Evolutionary conservation across 345 rosid species (phyloP), one percentile per base, ranked within the genome.

Genomic region (Noccaea caerulescens): DNA sequence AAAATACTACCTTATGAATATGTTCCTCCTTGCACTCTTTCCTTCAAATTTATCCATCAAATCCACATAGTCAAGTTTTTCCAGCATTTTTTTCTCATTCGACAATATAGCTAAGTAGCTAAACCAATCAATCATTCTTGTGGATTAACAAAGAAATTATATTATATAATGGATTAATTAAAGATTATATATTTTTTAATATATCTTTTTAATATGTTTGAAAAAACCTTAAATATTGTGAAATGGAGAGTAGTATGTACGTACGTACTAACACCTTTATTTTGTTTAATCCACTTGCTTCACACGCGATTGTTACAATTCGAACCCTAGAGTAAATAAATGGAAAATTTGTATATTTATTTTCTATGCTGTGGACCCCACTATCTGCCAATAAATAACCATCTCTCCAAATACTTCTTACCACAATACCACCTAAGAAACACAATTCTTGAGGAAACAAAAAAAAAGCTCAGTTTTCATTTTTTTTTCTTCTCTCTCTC

Each of bases 361-460:
- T 30, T 33, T 34, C 8, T 27, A 42, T 43, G 51, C 6, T 46
- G 3, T 46, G 80, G 79, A 49, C 47, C 83, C 84, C 63, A 44
- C 66, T 43, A 7, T 42, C 37, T 60, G 78, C 61, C 74, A 52
- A 72, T 81, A 83, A 79, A 81, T 81, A 81, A 59, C 53, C 62
- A 46, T 69, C 61, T 71, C 54, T 45, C 49, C 72, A 70, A 76
- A 63, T 63, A 39, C 43, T 75, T 18, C 61, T 27, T 27, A 27
- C 30, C 30, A 27, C 23, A 20, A 63, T 46, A 43, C 30, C 76
- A 72, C 55, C 27, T 27, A 61, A 71, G 34, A 71, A 71, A 44
- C 53, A 33, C 9, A 53, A 61, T 45, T 41, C 68, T 5, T 23
- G 8, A 8, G 2, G 32, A 9, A 39, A 37, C 8, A n/a, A 39